Evolutionary conservation across 1,284 basidiomycete genomes (phyloP).

Genomic region (Psilocybe mexicana): DNA sequence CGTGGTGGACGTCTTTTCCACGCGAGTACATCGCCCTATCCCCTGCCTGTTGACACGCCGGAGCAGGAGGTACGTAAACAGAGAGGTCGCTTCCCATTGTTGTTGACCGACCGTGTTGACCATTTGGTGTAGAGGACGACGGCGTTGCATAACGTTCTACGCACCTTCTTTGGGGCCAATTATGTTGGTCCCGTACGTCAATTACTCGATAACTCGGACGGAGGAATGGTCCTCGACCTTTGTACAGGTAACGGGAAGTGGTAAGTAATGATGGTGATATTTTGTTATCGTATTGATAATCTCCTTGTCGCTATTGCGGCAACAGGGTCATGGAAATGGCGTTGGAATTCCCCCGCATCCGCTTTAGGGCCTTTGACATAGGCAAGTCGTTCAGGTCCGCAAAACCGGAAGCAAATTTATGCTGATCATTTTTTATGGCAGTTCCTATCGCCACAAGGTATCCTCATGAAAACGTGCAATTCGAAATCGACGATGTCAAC

Average conservation of each 20-base stretch:
- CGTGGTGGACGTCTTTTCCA: conserved; percentile 61
- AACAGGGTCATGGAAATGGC: conserved; percentile 75
- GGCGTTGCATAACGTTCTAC: conserved; percentile 48
- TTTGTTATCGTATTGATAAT: conserved; percentile 25
- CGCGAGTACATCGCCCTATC: conserved; percentile 59
- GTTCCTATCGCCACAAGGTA: conserved; percentile 68
- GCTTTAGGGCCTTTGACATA: conserved; percentile 71
- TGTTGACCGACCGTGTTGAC: neutral
- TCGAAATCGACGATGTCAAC: conserved; percentile 65
- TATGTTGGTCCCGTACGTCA: conserved; percentile 59
- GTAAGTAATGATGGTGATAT: conserved; percentile 37
- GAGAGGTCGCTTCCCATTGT: neutral
- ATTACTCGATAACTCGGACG: conserved; percentile 40
- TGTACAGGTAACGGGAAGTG: conserved; percentile 73
- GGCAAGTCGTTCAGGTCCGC: conserved; percentile 42
- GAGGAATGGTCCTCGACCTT: conserved; percentile 60
- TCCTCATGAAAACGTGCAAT: conserved; percentile 57
- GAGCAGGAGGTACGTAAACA: conserved; percentile 57
- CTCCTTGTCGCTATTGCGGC: conserved; percentile 7
- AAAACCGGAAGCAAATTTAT: conserved; percentile 8
- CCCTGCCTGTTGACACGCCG: conserved; percentile 62
- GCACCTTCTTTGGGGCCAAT: conserved; percentile 47
- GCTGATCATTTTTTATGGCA: conserved; percentile 28
- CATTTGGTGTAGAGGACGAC: conserved; percentile 46
- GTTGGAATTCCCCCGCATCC: conserved; percentile 56